Percentiles rank a stretch among this genome's conserved stretches.
phyloP scores from a whole-genome alignment of 495 filamentous ascomycete species.

The Aspergillus haitiensis region DNA sequence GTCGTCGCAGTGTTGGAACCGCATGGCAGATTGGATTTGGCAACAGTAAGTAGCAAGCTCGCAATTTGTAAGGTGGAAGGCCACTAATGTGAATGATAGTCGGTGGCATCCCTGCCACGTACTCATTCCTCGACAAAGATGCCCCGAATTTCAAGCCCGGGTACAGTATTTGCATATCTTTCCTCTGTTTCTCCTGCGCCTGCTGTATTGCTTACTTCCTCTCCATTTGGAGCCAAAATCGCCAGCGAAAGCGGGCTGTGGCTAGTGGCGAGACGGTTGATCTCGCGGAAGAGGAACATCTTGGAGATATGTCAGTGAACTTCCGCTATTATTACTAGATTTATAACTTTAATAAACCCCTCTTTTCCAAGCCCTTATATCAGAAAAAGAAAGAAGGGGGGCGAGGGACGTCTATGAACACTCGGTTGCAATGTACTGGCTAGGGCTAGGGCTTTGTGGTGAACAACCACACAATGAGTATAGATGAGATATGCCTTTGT shows the following conservation, averaged over 20 bases:
- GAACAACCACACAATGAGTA: slow-evolving; percentile 8
- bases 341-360: background rate
- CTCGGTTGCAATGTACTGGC: no score
- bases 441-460: slow-evolving; percentile 17
- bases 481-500: background rate
- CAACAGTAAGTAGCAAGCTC: slow-evolving; percentile 56
- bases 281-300: slow-evolving; percentile 31
- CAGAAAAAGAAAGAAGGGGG: slow-evolving; percentile 9
- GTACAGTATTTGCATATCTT: slow-evolving; percentile 75
- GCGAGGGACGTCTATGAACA: background rate
- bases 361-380: background rate
- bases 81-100: slow-evolving; percentile 26
- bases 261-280: slow-evolving; percentile 25
- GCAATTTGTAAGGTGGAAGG: slow-evolving; percentile 49
- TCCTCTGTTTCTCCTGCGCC: slow-evolving; percentile 64
- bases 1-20: slow-evolving; percentile 75
- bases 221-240: slow-evolving; percentile 64
- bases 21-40: slow-evolving; percentile 92
- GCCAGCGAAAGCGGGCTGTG: slow-evolving; percentile 49
- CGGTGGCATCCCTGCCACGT: slow-evolving; percentile 89
- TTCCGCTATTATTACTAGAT: slow-evolving; percentile 43
- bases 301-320: slow-evolving; percentile 44
- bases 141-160: slow-evolving; percentile 65
- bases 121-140: slow-evolving; percentile 72
- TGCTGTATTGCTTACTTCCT: slow-evolving; percentile 61